A percentile compares a stretch with the other conserved stretches of the same genome.
phyloP scores from a whole-genome alignment of 148 eudicot genomes.

The Gaultheria prostrata region DNA sequence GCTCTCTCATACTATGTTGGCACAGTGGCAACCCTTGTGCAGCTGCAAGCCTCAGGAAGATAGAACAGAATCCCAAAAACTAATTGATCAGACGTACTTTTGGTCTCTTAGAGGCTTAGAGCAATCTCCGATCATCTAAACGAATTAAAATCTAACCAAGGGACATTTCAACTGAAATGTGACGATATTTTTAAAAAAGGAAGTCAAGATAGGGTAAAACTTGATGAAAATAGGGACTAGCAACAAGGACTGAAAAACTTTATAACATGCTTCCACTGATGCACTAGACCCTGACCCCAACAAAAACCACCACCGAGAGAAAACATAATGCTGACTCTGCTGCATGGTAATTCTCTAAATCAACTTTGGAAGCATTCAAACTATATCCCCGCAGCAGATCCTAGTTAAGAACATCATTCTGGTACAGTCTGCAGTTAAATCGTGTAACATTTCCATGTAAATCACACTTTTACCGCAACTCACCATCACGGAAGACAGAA shows the following conservation, averaged over 20 bases:
- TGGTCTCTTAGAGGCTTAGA: not conserved
- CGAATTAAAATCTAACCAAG: not conserved
- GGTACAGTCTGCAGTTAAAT: not conserved
- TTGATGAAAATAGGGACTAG: not conserved
- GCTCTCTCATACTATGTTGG: not conserved
- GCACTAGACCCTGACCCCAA: not conserved
- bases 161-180: not conserved
- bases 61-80: not conserved
- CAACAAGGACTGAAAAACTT: not conserved
- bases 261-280: not conserved
- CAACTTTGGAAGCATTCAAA: not conserved
- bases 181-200: not conserved
- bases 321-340: not conserved
- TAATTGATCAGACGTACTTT: not conserved
- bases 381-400: not conserved
- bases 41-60: not conserved
- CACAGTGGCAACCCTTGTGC: not conserved
- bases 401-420: not conserved
- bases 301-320: not conserved
- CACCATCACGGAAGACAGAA: slow-evolving; percentile 98
- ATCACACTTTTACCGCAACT: slow-evolving; percentile 23
- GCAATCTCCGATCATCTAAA: not conserved
- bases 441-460: not conserved
- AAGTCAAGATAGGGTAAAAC: not conserved
- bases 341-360: not conserved